A percentile compares a stretch with the other conserved stretches of the same genome.
Evolutionary conservation across 768 basidiomycete genomes (phyloP).

Genomic region (Pleurotus tuber-regium): DNA sequence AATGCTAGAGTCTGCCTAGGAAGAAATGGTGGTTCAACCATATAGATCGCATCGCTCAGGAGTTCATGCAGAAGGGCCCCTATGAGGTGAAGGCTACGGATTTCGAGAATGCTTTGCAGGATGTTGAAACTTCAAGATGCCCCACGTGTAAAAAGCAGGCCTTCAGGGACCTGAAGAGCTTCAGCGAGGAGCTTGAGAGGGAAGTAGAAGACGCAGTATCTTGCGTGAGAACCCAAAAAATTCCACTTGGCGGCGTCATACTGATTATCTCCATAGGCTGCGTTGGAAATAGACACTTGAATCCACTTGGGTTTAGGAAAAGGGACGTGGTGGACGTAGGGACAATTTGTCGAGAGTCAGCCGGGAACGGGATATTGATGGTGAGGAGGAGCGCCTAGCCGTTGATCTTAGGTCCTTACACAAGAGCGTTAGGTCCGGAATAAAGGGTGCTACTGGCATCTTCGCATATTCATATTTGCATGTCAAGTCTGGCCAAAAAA

Average conservation of each 20-base stretch:
- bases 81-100: background rate
- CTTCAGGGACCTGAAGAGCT: background rate
- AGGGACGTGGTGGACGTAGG: too few relatives aligned
- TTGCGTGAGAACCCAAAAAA: background rate
- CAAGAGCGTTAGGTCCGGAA: too few relatives aligned
- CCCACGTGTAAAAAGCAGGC: background rate
- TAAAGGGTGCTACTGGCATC: too few relatives aligned
- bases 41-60: background rate
- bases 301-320: background rate
- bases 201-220: background rate
- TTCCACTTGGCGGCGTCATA: background rate
- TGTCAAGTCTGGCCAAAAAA: too few relatives aligned
- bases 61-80: background rate
- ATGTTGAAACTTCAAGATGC: background rate
- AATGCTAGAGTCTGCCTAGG: background rate
- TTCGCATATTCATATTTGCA: too few relatives aligned
- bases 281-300: background rate
- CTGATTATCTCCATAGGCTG: background rate
- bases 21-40: background rate
- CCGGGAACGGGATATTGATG: too few relatives aligned
- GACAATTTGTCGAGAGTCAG: too few relatives aligned
- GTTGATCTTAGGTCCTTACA: too few relatives aligned
- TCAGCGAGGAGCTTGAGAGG: background rate
- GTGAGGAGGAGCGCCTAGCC: too few relatives aligned
- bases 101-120: background rate